These are phyloP conservation scores for Oropetium thomaeum DNA, from an alignment of 176 grass and related monocot genomes.

Conservation along the genomic window DNA sequence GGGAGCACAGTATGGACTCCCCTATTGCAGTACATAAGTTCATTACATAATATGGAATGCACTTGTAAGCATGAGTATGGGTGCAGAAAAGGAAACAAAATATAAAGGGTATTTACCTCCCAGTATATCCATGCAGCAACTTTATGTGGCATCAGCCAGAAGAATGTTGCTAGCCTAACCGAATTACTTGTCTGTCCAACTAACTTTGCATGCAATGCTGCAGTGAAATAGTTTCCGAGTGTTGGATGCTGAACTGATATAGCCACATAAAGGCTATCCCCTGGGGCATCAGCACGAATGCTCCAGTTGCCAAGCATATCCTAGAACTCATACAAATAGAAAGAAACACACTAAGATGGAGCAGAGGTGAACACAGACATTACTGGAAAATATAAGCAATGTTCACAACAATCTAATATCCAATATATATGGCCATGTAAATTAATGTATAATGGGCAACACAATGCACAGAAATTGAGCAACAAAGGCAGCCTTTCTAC, in stretches of 20 bases:
- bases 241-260: constrained; percentile 84
- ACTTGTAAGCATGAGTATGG: neutral
- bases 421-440: neutral
- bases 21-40: no score
- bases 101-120: constrained; percentile 51
- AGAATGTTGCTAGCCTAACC: constrained; percentile 56
- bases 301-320: constrained; percentile 93
- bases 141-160: constrained; percentile 96
- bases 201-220: constrained; percentile 61
- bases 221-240: constrained; percentile 84
- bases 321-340: constrained; percentile 43
- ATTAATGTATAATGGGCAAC: neutral
- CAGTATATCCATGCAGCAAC: constrained; percentile 93
- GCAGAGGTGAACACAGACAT: neutral
- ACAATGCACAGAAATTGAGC: neutral
- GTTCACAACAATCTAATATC: neutral
- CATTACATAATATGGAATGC: neutral
- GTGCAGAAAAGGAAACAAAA: neutral
- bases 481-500: neutral
- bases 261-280: constrained; percentile 58
- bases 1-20: no score
- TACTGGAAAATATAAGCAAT: neutral
- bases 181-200: constrained; percentile 44
- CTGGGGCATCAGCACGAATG: constrained; percentile 57
- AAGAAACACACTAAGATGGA: constrained; percentile 1